Conservation (phyloP, 164 flowering plant genomes). For the Cinnamomum micranthum region DNA sequence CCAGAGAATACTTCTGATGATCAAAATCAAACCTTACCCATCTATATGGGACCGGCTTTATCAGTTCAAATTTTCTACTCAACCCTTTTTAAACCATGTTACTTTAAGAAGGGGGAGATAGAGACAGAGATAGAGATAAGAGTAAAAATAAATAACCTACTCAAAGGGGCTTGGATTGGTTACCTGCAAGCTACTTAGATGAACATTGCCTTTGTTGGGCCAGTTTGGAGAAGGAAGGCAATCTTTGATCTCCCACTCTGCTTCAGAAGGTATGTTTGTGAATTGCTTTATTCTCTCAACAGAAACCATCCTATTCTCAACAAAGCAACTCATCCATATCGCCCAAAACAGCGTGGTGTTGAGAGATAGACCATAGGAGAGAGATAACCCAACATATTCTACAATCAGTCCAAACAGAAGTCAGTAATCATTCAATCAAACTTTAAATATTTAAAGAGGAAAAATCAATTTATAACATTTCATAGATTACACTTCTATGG, state of each 20-base stretch:
- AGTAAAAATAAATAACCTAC: too few relatives aligned
- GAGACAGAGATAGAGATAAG: too few relatives aligned
- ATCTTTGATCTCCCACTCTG: constrained; percentile 63
- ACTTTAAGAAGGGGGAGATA: too few relatives aligned
- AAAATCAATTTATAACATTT: neutral
- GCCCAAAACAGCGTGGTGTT: constrained; percentile 61
- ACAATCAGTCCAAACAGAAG: constrained; percentile 7
- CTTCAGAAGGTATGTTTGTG: constrained; percentile 73
- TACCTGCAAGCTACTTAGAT: constrained; percentile 73
- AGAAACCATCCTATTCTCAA: constrained; percentile 90
- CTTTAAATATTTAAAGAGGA: neutral
- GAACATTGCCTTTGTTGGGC: constrained; percentile 73
- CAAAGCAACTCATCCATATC: constrained; percentile 66
- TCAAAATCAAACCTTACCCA: too few relatives aligned
- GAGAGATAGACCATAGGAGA: constrained; percentile 88
- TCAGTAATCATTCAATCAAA: neutral
- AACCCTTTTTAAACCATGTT: too few relatives aligned
- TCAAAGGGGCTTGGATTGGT: neutral
- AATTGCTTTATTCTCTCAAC: constrained; percentile 91
- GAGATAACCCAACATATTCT: constrained; percentile 81
- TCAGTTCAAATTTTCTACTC: too few relatives aligned
- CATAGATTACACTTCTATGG: neutral
- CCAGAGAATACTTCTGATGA: neutral
- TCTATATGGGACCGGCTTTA: too few relatives aligned
- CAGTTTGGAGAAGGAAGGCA: constrained; percentile 61